Evolutionary conservation across 495 filamentous ascomycete genomes (phyloP), one percentile per base, ranked within the genome.

Genomic region (Daldinia childiae): DNA sequence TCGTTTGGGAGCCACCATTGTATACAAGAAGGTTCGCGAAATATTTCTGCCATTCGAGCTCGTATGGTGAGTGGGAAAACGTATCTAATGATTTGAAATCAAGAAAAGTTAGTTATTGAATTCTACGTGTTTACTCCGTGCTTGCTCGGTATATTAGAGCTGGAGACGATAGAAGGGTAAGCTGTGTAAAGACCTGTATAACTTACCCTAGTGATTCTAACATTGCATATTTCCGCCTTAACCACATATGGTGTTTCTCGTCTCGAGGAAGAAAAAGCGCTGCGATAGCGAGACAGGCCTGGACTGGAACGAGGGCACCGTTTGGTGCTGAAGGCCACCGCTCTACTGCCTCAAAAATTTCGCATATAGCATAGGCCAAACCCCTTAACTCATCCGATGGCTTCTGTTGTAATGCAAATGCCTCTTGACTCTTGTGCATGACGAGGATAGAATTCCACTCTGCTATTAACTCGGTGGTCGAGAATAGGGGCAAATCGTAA

Each of bases 1-100:
- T 93, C 88, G 74, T 94, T 88, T 2, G 93, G 92, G 24, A 96
- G 86, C 93, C 93, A 97, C 93, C 93, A 97, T 39, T 90, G 85
- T 58, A 86, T 83, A 64, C 92, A 83, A 57, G 89, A 89, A 9
- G 88, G 86, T 36, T 90, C 82, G 69, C 85, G 81, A 85, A 93
- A 97, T 34, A 91, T 76, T 30, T 89, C 86, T 14, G 91, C 87
- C 83, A 99, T 89, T 58, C 86, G 87, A 26, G 81, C 78, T 72
- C 95, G 92, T 79, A 94, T 90, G 45, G 86, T 89, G 30, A 86
- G 79, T 7, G 94, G 90, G 67, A 90, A 93, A 27, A 96, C 90
- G 78, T 96, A 97, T 48, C 95, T 98, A 71, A 27, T 41, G 15
- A 59, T 26, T 48, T 4, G 52, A 61, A 29, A 36, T 36, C 34